Percentiles rank a stretch among this genome's conserved stretches.
These are phyloP conservation scores for Saussurea involucrata DNA, from an alignment of 129 eudicot species.

Conservation along the genomic window DNA sequence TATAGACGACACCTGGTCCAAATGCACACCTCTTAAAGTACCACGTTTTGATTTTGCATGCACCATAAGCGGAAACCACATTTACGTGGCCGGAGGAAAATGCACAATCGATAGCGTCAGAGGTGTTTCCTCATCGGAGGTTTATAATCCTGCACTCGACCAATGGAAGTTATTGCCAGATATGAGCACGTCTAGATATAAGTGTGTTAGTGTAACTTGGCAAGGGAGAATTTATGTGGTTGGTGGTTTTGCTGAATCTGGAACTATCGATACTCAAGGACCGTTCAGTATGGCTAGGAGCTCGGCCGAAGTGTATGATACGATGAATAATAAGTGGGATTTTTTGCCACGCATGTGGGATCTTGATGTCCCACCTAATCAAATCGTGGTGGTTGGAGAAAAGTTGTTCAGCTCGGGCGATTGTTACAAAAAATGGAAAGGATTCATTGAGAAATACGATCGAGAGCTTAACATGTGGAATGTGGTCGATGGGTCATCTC, in stretches of 20 bases:
- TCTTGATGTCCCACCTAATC: conserved; percentile 65
- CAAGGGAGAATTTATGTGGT: conserved; percentile 46
- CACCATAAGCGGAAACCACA: conserved; percentile 37
- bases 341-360: conserved; percentile 63
- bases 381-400: conserved; percentile 43
- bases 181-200: conserved; percentile 60
- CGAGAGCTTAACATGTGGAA: conserved; percentile 52
- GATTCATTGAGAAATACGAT: conserved; percentile 58
- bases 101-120: conserved; percentile 20
- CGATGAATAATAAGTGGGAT: conserved; percentile 35
- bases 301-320: conserved; percentile 61
- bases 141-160: conserved; percentile 54
- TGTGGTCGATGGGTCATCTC: conserved; percentile 47
- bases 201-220: conserved; percentile 63
- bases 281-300: conserved; percentile 44
- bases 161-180: conserved; percentile 52
- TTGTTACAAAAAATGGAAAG: conserved; percentile 59
- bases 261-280: conserved; percentile 23
- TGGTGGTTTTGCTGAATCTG: conserved; percentile 58
- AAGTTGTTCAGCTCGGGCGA: conserved; percentile 63
- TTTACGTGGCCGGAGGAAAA: conserved; percentile 66
- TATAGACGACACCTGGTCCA: conserved; percentile 27
- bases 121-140: conserved; percentile 57
- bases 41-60: conserved; percentile 63
- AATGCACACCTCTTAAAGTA: conserved; percentile 35